These are phyloP conservation scores for Ganoderma multipileum DNA, from an alignment of 1,284 basidiomycete genomes.

Conservation along the genomic window DNA sequence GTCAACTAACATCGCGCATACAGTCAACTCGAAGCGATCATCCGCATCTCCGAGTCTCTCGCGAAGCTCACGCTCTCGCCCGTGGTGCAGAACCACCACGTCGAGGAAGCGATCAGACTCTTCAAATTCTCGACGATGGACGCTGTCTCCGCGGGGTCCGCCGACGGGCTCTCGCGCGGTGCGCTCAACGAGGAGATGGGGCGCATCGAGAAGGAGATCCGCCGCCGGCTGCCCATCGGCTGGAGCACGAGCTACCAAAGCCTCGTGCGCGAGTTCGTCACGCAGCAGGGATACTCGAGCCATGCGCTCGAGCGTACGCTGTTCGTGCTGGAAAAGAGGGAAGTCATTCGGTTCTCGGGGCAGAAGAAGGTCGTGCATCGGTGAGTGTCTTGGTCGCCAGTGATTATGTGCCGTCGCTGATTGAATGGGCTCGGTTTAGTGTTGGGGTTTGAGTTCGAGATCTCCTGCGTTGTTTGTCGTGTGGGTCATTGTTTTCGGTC, in stretches of 20 bases:
- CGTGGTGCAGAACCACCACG: conserved; percentile 91
- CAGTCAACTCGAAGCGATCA: conserved; percentile 98
- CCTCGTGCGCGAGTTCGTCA: conserved; percentile 95
- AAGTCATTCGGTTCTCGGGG: conserved; percentile 89
- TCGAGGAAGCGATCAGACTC: conserved; percentile 96
- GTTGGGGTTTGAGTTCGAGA: conserved; percentile 35
- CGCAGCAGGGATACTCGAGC: conserved; percentile 87
- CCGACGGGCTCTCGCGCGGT: conserved; percentile 92
- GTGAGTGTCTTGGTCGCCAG: conserved; percentile 22
- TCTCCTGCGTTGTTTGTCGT: neutral
- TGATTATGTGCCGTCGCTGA: neutral
- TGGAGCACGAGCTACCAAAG: conserved; percentile 98
- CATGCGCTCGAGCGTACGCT: conserved; percentile 94
- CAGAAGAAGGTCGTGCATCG: conserved; percentile 45
- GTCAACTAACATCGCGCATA: neutral
- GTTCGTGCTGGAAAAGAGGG: conserved; percentile 94
- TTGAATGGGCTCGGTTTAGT: conserved; percentile 8
- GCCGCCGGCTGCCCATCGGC: conserved; percentile 90
- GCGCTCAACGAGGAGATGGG: conserved; percentile 96
- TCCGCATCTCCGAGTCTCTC: conserved; percentile 96
- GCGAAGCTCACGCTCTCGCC: conserved; percentile 94
- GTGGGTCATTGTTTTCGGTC: conserved; percentile 16
- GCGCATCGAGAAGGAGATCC: conserved; percentile 91
- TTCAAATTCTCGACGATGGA: conserved; percentile 99
- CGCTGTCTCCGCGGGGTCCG: conserved; percentile 92